phyloP scores from a whole-genome alignment of 805 yeast genomes.

The Metschnikowia arizonensis region DNA sequence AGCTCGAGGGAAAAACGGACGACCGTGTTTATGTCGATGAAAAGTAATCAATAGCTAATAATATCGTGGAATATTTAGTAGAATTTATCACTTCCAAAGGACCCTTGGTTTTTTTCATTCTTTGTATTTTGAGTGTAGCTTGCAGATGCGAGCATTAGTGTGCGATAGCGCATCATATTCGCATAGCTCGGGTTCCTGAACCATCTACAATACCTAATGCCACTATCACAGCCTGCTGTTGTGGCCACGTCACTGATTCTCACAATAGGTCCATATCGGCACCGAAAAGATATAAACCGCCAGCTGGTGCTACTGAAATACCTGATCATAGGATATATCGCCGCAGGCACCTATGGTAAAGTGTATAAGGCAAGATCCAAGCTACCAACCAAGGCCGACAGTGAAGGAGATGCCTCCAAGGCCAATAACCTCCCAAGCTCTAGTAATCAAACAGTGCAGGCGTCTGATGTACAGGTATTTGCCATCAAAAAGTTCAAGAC shows the following conservation, averaged over 20 bases:
- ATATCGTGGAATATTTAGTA: not conserved
- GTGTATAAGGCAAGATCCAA: slow-evolving; percentile 80
- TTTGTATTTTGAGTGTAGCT: not conserved
- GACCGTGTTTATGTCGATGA: slow-evolving; percentile 66
- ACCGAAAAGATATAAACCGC: slow-evolving; percentile 57
- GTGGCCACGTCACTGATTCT: slow-evolving; percentile 40
- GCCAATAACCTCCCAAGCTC: not conserved
- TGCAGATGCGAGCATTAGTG: not conserved
- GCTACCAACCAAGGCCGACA: slow-evolving; percentile 8
- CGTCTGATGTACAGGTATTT: slow-evolving; percentile 36
- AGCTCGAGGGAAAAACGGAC: slow-evolving; percentile 72
- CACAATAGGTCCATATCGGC: slow-evolving; percentile 43
- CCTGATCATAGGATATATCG: slow-evolving; percentile 89
- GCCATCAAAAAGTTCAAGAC: slow-evolving; percentile 96
- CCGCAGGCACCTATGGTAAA: slow-evolving; percentile 97
- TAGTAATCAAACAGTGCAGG: not conserved
- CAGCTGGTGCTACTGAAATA: slow-evolving; percentile 78
- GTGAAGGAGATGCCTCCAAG: slow-evolving; percentile 9
- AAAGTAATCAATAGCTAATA: slow-evolving; percentile 2
- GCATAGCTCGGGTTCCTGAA: not conserved
- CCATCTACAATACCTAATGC: slow-evolving; percentile 7
- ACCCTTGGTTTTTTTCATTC: not conserved
- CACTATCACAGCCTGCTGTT: slow-evolving; percentile 19
- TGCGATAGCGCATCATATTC: slow-evolving; percentile 4
- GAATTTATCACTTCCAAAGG: not conserved